Conservation (phyloP, 2,329 filamentous ascomycete species). For the Arthrobotrys megalospora region DNA sequence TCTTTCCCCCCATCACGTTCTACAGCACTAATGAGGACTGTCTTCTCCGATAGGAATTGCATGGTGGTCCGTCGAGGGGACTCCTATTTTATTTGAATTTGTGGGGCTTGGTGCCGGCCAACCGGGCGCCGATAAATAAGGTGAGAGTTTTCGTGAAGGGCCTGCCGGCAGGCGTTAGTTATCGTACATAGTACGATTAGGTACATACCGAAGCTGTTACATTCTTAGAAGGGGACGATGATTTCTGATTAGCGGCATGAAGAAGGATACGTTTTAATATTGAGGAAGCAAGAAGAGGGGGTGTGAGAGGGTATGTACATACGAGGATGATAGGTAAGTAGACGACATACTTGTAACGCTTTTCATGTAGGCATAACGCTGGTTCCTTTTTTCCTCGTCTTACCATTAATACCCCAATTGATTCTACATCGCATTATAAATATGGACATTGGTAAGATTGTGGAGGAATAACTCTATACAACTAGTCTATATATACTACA, state of each 20-base stretch:
- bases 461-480: constrained; percentile 16
- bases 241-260: neutral
- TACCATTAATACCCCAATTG: constrained; percentile 26
- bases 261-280: constrained; percentile 5
- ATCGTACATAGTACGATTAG: neutral
- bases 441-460: neutral
- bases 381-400: constrained; percentile 1
- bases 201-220: constrained; percentile 13
- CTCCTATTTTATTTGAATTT: constrained; percentile 80
- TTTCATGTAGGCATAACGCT: constrained; percentile 7
- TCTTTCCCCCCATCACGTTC: neutral
- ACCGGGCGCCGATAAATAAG: constrained; percentile 39
- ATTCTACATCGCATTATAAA: neutral
- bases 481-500: constrained; percentile 5
- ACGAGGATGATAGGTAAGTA: constrained; percentile 4
- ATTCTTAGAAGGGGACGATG: constrained; percentile 8
- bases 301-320: constrained; percentile 6
- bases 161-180: constrained; percentile 48
- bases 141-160: neutral
- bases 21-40: constrained; percentile 30
- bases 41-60: constrained; percentile 77
- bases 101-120: constrained; percentile 69
- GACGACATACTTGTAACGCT: constrained; percentile 16
- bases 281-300: neutral
- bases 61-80: constrained; percentile 83